phyloP scores from a whole-genome alignment of 768 basidiomycete genomes.

The Pholiota conissans region DNA sequence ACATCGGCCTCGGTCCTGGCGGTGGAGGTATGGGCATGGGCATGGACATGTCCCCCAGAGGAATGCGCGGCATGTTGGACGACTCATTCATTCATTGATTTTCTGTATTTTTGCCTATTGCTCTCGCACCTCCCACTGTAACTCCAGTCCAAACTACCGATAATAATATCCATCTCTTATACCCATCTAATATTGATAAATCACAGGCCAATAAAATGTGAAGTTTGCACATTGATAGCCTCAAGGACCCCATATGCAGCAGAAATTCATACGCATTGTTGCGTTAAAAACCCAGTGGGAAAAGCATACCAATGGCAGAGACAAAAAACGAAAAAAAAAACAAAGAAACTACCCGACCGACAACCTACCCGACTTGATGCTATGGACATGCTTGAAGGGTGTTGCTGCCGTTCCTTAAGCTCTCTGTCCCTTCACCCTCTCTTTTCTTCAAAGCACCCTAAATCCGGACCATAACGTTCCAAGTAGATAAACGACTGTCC shows the following conservation, averaged over 20 bases:
- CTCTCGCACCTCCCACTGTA: conserved; percentile 1
- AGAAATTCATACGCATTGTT: conserved; percentile 5
- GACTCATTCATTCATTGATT: conserved; percentile 2
- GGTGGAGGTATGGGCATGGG: conserved; percentile 12
- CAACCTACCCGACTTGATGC: neutral
- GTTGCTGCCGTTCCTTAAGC: too few species aligned
- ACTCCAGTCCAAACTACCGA: neutral
- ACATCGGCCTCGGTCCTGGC: conserved; percentile 3
- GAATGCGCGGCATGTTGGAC: conserved; percentile 15
- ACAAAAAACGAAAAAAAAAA: neutral
- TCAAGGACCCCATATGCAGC: neutral
- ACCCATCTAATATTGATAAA: too few species aligned
- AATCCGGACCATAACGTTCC: neutral
- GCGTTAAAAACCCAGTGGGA: conserved; percentile 14
- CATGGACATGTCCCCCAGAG: conserved; percentile 20
- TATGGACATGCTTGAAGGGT: too few species aligned
- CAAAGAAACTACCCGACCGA: neutral
- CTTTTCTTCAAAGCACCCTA: too few species aligned
- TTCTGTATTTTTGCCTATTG: neutral
- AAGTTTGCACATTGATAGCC: too few species aligned
- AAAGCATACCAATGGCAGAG: conserved; percentile 11
- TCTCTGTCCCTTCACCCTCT: neutral
- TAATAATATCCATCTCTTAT: conserved; percentile 4
- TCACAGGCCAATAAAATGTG: too few species aligned
- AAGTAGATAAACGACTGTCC: neutral